Base-by-base conservation (phyloP, 78 protist species). In the Polysphondylium violaceum region DNA sequence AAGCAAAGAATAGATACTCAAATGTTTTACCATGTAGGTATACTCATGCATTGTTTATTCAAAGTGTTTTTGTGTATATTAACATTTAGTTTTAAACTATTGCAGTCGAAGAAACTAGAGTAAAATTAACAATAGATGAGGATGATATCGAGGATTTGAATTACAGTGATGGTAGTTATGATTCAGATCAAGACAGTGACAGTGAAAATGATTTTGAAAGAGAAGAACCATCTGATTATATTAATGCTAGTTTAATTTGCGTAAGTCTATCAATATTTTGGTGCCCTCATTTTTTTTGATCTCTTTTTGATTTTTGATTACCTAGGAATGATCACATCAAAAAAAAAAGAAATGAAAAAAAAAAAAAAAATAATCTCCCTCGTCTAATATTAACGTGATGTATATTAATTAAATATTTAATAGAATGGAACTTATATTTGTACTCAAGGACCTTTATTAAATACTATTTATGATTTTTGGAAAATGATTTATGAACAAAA, bases 401-500 rank as follows among this genome's bases (percentile, higher is more conserved):
- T 21, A 17, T 67, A 43, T 47, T 47, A 17, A 47, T 47, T 8
- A 67, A 47, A 21, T 16, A 67, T 19, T 50, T 27, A 27, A 25
- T 21, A 44, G 63, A 50, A 50, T 50, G 44, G 63, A 44, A 72
- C 35, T 31, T 94, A 87, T 77, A 93, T 94, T 53, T 87, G 94
- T 63, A 81, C 96, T 31, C 96, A 94, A 53, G 96, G 96, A 33
- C 96, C 96, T 27, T 41, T 94, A n/a, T 64, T 53, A 7, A 72
- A 76, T 69, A 94, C 96, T 27, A 44, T 77, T 23, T 40, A 58
- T 68, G 96, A 87, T 83, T 94, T 94, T 73, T 94, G 96, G 96
- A 79, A 69, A 50, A 94, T 94, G 96, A 72, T 83, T 56, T 94
- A 94, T 94, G 94, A 87, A 68, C 78, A 59, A 29, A 72, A 60